Evolutionary conservation across 768 basidiomycete species (phyloP), one percentile per base, ranked within the genome.

Genomic region (Pleurotus eryngii): DNA sequence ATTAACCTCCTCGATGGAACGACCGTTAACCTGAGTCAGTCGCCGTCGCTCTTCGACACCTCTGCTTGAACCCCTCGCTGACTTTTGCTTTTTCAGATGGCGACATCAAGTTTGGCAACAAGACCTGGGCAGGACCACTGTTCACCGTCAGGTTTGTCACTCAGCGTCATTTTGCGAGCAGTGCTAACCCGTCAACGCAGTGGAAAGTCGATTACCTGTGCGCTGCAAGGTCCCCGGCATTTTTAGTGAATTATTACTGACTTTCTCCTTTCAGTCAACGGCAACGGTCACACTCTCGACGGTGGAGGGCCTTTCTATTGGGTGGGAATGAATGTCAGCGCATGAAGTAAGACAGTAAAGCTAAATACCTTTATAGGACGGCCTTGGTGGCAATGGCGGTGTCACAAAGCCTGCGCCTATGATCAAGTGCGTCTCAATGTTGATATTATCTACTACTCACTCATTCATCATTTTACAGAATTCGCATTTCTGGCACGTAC

Each of bases 1-100:
- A 74, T 87, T 27, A 60, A 67, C 17, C 71, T 87, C 35, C 57
- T 72, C 40, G 61, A 67, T 22, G 81, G 81, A 4, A 79, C 83
- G 1, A 83, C 76, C 3, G 86, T 88, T 58, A 85, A 80, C 49
- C 68, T 87, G 68, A 67, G 84, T 85, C 61, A 64, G 81, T 35
- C 30, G 30, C 8, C 30, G 4, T 35, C 4, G 7, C 30, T 11
- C 9, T 35, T 35, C 11, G 4, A 9, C 9, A 35, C 9, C 30
- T 9, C 2, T 35, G 8, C 11, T 9, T 35, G 8, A 11, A 35
- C 30, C 30, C 8, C 3, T 9, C 42, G 20, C 20, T 45, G 12
- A 45, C 55, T 11, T 24, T 18, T 43, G 26, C 40, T n/a, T 59
- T 38, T 9, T 27, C 24, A 86, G 82, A 74, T 59, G 86, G 86